Evolutionary conservation across 352 stramenopile species (phyloP).

Genomic region (Globisporangium parvum): DNA sequence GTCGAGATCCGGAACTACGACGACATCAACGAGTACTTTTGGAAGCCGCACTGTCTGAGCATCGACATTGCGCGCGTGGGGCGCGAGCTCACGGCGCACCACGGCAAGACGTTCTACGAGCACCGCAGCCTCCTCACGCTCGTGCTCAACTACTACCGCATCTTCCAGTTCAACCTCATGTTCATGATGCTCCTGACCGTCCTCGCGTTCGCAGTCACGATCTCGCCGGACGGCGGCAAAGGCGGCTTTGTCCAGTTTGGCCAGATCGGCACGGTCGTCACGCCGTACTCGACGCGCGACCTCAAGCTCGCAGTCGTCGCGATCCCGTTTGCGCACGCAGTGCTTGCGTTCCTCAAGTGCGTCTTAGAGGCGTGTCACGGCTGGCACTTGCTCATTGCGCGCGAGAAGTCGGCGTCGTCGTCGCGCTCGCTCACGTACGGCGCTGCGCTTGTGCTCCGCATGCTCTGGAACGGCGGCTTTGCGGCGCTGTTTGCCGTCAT

Average conservation of each 20-base stretch:
- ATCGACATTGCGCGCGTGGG: slow-evolving; percentile 43
- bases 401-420: slow-evolving; percentile 39
- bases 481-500: slow-evolving; percentile 45
- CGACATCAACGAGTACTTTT: slow-evolving; percentile 83
- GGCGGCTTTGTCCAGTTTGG: slow-evolving; percentile 46
- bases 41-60: slow-evolving; percentile 57
- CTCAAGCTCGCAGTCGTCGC: slow-evolving; percentile 47
- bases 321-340: slow-evolving; percentile 41
- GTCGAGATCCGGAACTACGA: slow-evolving; percentile 80
- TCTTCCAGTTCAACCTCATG: slow-evolving; percentile 82
- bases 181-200: slow-evolving; percentile 53
- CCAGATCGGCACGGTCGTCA: slow-evolving; percentile 45
- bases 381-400: slow-evolving; percentile 49
- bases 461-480: slow-evolving; percentile 64
- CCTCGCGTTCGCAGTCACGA: slow-evolving; percentile 43
- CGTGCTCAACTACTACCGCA: slow-evolving; percentile 75
- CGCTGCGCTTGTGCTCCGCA: slow-evolving; percentile 32
- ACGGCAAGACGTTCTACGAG: slow-evolving; percentile 79
- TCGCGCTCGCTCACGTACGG: slow-evolving; percentile 62
- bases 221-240: slow-evolving; percentile 56
- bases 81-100: slow-evolving; percentile 39
- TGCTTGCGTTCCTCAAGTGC: slow-evolving; percentile 52
- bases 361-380: slow-evolving; percentile 59
- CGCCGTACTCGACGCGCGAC: slow-evolving; percentile 43
- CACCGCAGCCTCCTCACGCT: slow-evolving; percentile 65